Base-by-base conservation (phyloP, 441 rosid genomes). In the Pelargonium cotyledonis region DNA sequence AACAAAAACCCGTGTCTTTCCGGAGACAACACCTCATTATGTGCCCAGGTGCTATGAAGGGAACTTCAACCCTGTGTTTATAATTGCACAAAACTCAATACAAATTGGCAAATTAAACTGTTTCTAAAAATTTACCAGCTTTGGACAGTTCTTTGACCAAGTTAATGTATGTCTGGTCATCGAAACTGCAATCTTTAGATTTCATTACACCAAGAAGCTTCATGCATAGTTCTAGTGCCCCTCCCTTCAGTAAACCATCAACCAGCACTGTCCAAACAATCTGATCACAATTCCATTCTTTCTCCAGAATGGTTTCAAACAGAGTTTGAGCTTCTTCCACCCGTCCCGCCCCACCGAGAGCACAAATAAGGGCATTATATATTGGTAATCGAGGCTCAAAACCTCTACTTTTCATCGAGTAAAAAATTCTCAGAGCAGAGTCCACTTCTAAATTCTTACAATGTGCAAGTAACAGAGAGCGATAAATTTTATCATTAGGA, bases 201-300 rank as follows among this genome's bases (percentile, higher is more conserved):
- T 85, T 88, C 80, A 85, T 80, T n/a, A 85, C 69, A 75, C 73
- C 63, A 58, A 84, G 80, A 80, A 84, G 78, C 77, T 78, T 75
- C 77, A 81, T 76, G 74, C 86, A 80, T 23, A 79, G 40, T 77
- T 81, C 82, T 14, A 80, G 51, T 29, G 79, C 53, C 71, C 86
- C 86, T 76, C 70, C 77, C 72, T 79, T 80, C 68, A 85, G 68
- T 72, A 87, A 76, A 66, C 92, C 92, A 79, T 85, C 92, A 71
- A 82, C 40, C 77, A 87, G 72, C 43, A 87, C 83, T 19, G 84
- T 79, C 92, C 92, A 85, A 67, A 81, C 84, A 80, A 87, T 78
- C 78, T 85, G 85, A 77, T 84, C 85, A 66, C 70, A 35, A 68
- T 78, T 81, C 84, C 76, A 75, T 65, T 80, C 70, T 67, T 84